A percentile compares a stretch with the other conserved stretches of the same genome.
phyloP scores from a whole-genome alignment of 345 rosid species.

The Orychophragmus violaceus region DNA sequence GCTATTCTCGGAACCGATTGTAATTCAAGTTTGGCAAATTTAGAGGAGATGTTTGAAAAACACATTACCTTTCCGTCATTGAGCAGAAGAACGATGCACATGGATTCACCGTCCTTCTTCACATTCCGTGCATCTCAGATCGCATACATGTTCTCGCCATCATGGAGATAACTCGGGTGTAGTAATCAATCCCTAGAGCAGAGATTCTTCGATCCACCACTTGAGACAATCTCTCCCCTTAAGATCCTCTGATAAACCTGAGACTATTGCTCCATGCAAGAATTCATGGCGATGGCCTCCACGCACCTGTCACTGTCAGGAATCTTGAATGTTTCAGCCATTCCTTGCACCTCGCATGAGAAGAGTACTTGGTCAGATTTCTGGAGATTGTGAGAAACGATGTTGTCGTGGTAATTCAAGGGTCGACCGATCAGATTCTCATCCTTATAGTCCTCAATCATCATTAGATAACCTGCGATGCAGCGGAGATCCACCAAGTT shows the following conservation, averaged over 20 bases:
- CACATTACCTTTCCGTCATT: no score
- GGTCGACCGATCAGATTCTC: conserved; percentile 59
- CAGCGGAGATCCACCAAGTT: conserved; percentile 66
- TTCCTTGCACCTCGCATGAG: conserved; percentile 42
- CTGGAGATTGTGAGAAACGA: conserved; percentile 54
- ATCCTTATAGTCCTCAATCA: conserved; percentile 74
- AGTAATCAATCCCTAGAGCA: conserved; percentile 49
- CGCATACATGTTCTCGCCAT: conserved; percentile 58
- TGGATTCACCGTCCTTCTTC: no score
- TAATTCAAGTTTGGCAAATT: no score
- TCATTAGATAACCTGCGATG: conserved; percentile 69
- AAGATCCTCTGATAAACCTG: conserved; percentile 51
- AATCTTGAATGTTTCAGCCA: conserved; percentile 50
- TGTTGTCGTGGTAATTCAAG: conserved; percentile 49
- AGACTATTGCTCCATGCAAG: conserved; percentile 72
- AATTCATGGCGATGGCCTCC: conserved; percentile 71
- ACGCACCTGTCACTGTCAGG: conserved; percentile 49
- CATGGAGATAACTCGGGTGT: conserved; percentile 46
- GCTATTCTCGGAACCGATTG: no score
- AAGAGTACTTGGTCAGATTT: conserved; percentile 61
- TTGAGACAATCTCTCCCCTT: conserved; percentile 46
- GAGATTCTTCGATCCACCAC: conserved; percentile 87
- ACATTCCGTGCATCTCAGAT: no score
- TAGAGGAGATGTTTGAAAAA: no score
- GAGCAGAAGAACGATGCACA: no score